Base-by-base conservation (phyloP, 768 basidiomycete genomes). In the Mycena galopus region DNA sequence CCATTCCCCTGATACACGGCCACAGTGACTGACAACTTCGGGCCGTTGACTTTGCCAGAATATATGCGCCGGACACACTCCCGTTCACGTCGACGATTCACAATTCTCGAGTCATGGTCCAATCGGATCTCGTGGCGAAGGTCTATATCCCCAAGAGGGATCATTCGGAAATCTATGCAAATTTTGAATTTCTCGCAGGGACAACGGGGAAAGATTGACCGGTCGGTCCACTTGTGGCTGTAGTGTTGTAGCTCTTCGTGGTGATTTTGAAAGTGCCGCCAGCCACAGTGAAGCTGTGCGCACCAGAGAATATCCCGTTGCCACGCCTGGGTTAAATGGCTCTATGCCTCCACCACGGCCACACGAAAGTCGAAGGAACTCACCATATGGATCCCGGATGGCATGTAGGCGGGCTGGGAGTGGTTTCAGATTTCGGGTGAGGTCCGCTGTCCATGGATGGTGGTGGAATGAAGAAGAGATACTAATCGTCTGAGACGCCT, bases 101-200 rank as follows among this genome's bases (percentile, higher is more conserved):
- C 50, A 6, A 65, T 4, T 10, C 50, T 32, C 11, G 63, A 25
- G 11, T 53, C 32, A 29, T 11, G 9, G 25, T 51, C 33, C 32
- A 55, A 9, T 12, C 35, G 63, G 23, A 65, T 65, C n/a, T 65
- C 63, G 0, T 37, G 16, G 5, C 33, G 21, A n/a, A 65, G 51
- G 25, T 65, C 50, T 10, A 65, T 65, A 35, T 65, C 63, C 19
- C 63, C 63, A 11, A 65, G 23, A 2, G 63, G 33, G 23, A 65
- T 55, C 16, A 23, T 29, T 3, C 50, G 63, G 33, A 65, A 55
- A 16, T 65, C 63, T 65, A 33, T 50, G 8, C 12, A 50, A 25
- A 9, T 23, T 23, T 50, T 50, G 19, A 21, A 17, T 44, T 44
- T 44, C 19, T 16, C 42, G 42, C 9, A 44, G 42, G 42, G 19